Percentiles rank a stretch among this genome's conserved stretches.
phyloP scores from a whole-genome alignment of 164 flowering plant genomes.

The Vitis amurensis region DNA sequence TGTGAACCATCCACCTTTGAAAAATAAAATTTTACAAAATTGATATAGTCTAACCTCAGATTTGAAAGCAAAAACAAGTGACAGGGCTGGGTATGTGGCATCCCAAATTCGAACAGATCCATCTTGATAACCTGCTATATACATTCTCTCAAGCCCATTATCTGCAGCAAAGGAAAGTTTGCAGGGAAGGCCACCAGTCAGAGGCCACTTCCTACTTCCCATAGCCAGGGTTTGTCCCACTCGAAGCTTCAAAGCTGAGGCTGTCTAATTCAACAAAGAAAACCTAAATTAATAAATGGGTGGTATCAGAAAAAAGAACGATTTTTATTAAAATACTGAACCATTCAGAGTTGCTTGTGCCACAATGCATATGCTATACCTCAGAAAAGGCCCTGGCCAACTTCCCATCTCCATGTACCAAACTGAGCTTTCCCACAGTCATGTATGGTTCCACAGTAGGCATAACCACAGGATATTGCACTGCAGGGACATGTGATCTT shows the following conservation, averaged over 20 bases:
- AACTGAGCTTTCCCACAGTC: slow-evolving; percentile 53
- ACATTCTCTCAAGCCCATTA: slow-evolving; percentile 47
- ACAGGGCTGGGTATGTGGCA: slow-evolving; percentile 66
- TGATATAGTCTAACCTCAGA: slow-evolving; percentile 40
- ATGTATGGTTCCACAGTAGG: slow-evolving; percentile 63
- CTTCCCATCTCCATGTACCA: slow-evolving; percentile 32
- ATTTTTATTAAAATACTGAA: background rate
- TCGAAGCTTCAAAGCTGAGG: slow-evolving; percentile 27
- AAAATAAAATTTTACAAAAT: background rate
- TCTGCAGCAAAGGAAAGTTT: slow-evolving; percentile 32
- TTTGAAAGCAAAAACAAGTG: slow-evolving; percentile 42
- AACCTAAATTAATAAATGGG: background rate
- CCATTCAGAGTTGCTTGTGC: background rate
- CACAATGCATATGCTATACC: slow-evolving; percentile 37
- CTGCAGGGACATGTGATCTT: slow-evolving; percentile 31
- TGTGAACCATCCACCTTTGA: slow-evolving; percentile 7
- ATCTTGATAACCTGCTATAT: slow-evolving; percentile 75
- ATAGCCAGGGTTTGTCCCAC: slow-evolving; percentile 14
- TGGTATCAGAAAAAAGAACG: background rate
- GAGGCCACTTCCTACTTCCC: slow-evolving; percentile 53
- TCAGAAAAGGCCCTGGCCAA: slow-evolving; percentile 39
- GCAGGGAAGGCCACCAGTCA: slow-evolving; percentile 72
- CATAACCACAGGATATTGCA: slow-evolving; percentile 52
- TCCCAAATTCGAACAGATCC: slow-evolving; percentile 89
- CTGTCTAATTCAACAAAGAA: slow-evolving; percentile 34